Base-by-base conservation (phyloP, 2,329 filamentous ascomycete species). In the Gyromitra esculenta region DNA sequence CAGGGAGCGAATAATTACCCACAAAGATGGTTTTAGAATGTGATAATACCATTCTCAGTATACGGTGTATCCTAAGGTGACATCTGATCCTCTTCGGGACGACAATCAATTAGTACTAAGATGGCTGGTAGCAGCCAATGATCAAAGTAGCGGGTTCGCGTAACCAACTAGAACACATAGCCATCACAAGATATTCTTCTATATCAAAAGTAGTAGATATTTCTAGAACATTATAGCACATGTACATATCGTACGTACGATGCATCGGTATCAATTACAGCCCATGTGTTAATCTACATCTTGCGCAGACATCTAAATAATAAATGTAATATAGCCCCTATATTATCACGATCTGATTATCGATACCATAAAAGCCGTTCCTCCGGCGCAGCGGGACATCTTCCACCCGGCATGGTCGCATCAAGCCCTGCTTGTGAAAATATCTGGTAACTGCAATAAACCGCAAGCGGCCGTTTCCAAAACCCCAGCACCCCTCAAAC, bases 301-400 rank as follows among this genome's bases (percentile, higher is more conserved):
- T 31, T 31, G 25, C 25, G 25, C 2, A 31, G 25, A 31, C 25
- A 31, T 31, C 25, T 31, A 31, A 0, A 31, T 31, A 31, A 4
- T 3, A 31, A 31, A 31, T 31, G 25, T 31, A 31, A 31, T 31
- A 31, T 31, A 11, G 37, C 45, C 66, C 56, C 56, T 69, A 52
- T 31, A 31, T 41, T 9, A 50, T 64, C 60, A 31, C 21, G 15
- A 57, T 57, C 37, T 35, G 41, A 64, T 64, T 60, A 50, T 43
- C 54, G 41, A 39, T 69, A 60, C 52, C 54, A 48, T 60, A 69
- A 67, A 68, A 60, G 66, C 66, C 54, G 37, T 15, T 57, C 37
- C 31, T 69, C 41, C 66, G 66, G 66, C 48, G 9, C 15, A 69
- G 60, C 65, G 25, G n/a, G 45, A 11, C 31, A 60, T 25, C 18